A percentile compares a stretch with the other conserved stretches of the same genome.
These are phyloP conservation scores for Fusarium circinatum DNA, from an alignment of 2,329 filamentous ascomycete genomes.

Conservation along the genomic window DNA sequence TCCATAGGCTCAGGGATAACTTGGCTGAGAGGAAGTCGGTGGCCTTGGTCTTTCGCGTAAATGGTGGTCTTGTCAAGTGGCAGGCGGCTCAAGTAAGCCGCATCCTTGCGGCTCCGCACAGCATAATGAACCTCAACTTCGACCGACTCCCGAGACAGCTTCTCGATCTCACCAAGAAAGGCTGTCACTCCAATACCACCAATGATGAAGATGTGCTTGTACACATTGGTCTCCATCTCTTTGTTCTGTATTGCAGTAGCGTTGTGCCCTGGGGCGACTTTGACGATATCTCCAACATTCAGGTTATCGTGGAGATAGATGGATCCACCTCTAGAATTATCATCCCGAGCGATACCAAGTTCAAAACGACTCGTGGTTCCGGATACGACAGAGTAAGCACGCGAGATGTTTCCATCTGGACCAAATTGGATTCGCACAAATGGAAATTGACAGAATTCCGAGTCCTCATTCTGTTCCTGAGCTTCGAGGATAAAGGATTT, in stretches of 20 bases:
- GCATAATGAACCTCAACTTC: constrained; percentile 17
- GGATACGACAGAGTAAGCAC: constrained; percentile 24
- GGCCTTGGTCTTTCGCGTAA: constrained; percentile 11
- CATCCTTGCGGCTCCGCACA: constrained; percentile 7
- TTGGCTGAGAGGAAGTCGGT: neutral
- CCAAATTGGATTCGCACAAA: constrained; percentile 23
- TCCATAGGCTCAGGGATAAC: neutral
- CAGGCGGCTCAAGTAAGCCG: constrained; percentile 9
- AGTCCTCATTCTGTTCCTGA: neutral
- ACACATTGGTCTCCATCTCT: too few species aligned
- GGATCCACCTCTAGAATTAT: constrained; percentile 22
- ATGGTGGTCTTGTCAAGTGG: neutral
- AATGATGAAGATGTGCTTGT: constrained; percentile 17
- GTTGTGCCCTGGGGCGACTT: constrained; percentile 4
- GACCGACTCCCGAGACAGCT: neutral
- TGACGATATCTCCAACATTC: constrained; percentile 1
- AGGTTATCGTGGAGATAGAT: constrained; percentile 10
- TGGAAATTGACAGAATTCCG: neutral
- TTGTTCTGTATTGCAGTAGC: rapidly evolving
- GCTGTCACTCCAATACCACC: constrained; percentile 24
- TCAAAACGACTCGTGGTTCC: constrained; percentile 9
- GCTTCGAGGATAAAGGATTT: constrained; percentile 19
- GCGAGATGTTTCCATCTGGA: neutral
- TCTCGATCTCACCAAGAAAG: constrained; percentile 4
- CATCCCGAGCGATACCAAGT: constrained; percentile 7